Evolutionary conservation across 2,329 filamentous ascomycete species (phyloP), one percentile per base, ranked within the genome.

Genomic region (Aspergillus pseudoglaucus): DNA sequence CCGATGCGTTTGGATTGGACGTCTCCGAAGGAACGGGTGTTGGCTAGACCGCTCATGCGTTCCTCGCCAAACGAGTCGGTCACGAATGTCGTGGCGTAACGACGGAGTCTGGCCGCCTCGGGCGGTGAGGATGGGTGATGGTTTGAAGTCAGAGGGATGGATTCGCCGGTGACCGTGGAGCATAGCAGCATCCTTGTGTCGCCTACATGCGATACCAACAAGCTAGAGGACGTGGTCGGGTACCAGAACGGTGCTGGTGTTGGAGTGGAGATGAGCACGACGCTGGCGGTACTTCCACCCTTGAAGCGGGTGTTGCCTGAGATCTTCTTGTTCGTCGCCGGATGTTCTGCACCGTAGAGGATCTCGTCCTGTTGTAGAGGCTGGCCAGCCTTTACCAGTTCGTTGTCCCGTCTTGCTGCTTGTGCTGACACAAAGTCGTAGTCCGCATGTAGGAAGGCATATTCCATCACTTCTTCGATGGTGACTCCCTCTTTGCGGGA

Each of bases 61-160:
- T 97, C 90, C 71, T 98, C 93, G 62, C 93, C 93, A 66, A 98
- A 98, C 30, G 88, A 94, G 70, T 98, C 93, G 0, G 91, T 93
- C 15, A 95, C 85, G 64, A 97, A 91, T 2, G 85, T 85, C 25
- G 87, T 82, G 1, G 90, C 87, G 64, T 90, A 97, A 43, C 90
- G 84, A 40, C 90, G 85, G 20, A 98, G 78, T 6, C 93, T 82
- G 38, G 82, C 84, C 8, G 86, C 84, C 73, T 98, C 93, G 47
- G 83, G 77, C 0, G 93, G 93, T 4, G 87, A 82, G n/a, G 84
- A 87, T 0, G 93, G 91, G 64, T 95, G 93, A 68, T 98, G 93
- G 65, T 95, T 89, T 17, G 85, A 88, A 0, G 93, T 97, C 33
- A 95, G 67, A 0, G 91, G 87, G 2, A 87, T 79, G 1, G 90